Evolutionary conservation across 306 rosid genomes (phyloP), one percentile per base, ranked within the genome.

Genomic region (Echinosophora koreensis): DNA sequence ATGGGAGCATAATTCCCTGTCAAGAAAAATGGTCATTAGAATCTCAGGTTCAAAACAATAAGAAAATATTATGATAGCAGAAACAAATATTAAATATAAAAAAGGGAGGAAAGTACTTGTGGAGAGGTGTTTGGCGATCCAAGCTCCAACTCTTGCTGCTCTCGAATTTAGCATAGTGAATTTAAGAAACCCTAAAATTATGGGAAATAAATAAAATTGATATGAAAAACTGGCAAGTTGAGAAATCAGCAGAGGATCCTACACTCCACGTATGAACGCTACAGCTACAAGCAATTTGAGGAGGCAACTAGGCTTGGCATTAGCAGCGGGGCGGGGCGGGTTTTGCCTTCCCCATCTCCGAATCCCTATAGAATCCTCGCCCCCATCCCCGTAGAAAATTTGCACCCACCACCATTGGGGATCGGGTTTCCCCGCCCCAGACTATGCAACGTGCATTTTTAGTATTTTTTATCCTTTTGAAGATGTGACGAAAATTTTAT

Each of bases 101-200:
- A 22, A 14, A 13, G 76, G 11, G 6, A 5, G 3, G 3, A 5
- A 18, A 4, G 32, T 86, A 86, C 87, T 72, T 57, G 64, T 32
- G 57, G 3, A 65, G 38, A 84, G 5, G 37, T 67, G 56, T 51
- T 80, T 71, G 28, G 80, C 69, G 18, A 80, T 66, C 4, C 73
- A 80, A 71, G 71, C 81, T 80, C 84, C 87, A 0, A 66, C 5
- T 84, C 77, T 80, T 18, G 65, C 50, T 57, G 80, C 11, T 71
- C 71, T 61, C 28, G 80, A 59, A 57, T 22, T 65, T 50, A 80
- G 55, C 87, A 84, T 84, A 5, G 51, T 70, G 64, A 37, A n/a
- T 1, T 15, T 51, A 16, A 1, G 16, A 41, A 65, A 65, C 70
- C 70, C 51, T 65, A 65, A 65, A 16, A 65, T 64, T 12, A 34